Evolutionary conservation across 306 rosid species (phyloP), one percentile per base, ranked within the genome.

Genomic region (Sicyos edulis): DNA sequence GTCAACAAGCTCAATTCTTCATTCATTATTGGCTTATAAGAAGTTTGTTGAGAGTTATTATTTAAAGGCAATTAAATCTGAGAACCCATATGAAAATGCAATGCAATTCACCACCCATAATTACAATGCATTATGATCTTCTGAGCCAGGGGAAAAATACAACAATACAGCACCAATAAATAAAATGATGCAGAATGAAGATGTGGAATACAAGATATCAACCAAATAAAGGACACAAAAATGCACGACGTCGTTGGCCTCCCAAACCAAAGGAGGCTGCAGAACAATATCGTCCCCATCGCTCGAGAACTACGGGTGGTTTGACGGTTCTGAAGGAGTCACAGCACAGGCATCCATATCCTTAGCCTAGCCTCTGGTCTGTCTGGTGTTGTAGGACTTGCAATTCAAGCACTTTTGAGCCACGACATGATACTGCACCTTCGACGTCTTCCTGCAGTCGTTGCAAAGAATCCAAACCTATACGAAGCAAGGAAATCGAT

Each of bases 391-490:
- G 73, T 92, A 92, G 47, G 98, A 90, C 58, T 80, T 90, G 85
- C 98, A 92, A 80, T 84, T 73, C 70, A 75, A 26, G 78, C 96
- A 92, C 81, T 86, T 92, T 37, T 80, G 98, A 59, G 88, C 98
- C 71, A 92, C 82, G 37, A 84, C 61, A 83, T 90, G 98, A 78
- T 76, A 92, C 69, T 69, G 83, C 24, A 85, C 96, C 5, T 83
- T 66, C 9, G 90, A 84, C 45, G 80, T 90, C 78, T 83, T 82
- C 5, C 90, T 84, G 0, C 96, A 92, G 71, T 92, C 98, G 50
- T 92, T 92, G 85, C 96, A 92, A 58, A 92, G 96, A 44, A 90
- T 90, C 91, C 90, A 84, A 71, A 90, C 87, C 97, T 91, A 81
- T 68, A 14, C 10, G 1, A 44, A 13, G 17, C 10, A 40, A 32